Evolutionary conservation across 2,329 filamentous ascomycete species (phyloP).

Genomic region (Eutypella sp.): DNA sequence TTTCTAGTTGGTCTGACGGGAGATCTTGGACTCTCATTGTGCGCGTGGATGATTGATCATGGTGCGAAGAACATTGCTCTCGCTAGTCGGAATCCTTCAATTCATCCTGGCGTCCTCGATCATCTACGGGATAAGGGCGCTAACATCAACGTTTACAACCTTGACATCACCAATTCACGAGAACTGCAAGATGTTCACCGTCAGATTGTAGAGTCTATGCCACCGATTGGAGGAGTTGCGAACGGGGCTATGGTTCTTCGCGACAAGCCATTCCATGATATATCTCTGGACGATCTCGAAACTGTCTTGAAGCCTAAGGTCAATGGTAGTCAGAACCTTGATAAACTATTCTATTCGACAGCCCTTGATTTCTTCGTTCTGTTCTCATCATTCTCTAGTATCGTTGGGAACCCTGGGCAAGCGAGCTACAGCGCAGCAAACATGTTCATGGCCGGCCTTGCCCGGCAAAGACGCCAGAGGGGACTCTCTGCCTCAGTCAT

Average conservation of each 20-base stretch:
- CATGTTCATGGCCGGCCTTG: not conserved
- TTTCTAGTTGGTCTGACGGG: too few relatives aligned
- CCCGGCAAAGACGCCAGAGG: not conserved
- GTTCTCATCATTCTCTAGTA: not conserved
- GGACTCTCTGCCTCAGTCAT: not conserved
- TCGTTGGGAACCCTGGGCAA: not conserved
- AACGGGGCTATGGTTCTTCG: not conserved
- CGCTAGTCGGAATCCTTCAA: too few relatives aligned
- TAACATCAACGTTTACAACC: not conserved
- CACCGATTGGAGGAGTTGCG: not conserved
- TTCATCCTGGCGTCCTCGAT: too few relatives aligned
- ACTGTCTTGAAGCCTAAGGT: not conserved
- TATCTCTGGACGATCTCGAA: not conserved
- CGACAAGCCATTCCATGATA: not conserved
- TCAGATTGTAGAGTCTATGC: not conserved
- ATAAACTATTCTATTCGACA: too few relatives aligned
- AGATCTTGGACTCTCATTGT: too few relatives aligned
- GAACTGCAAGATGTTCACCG: not conserved
- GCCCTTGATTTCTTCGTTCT: not conserved
- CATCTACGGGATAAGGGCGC: not conserved
- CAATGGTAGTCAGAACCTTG: not conserved
- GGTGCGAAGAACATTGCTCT: too few relatives aligned
- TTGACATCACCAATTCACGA: not conserved
- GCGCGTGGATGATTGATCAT: too few relatives aligned
- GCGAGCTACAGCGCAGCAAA: not conserved